Evolutionary conservation across 106 monocot species (phyloP), one percentile per base, ranked within the genome.

Genomic region (Amphibolis antarctica): DNA sequence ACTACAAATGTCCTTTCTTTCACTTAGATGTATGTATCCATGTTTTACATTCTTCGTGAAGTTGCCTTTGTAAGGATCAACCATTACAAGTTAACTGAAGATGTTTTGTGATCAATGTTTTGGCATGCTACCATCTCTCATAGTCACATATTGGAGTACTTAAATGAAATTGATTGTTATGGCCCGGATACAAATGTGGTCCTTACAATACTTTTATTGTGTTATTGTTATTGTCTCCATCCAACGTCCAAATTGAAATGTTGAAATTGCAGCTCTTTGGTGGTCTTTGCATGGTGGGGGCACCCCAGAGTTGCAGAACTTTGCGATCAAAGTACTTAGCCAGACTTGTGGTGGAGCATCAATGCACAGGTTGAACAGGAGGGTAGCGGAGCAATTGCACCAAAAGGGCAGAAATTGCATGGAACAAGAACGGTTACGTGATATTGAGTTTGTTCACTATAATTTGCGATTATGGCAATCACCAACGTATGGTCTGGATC

Each of bases 361-460:
- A 15, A 80, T 74, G 59, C 83, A 76, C 67, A 83, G 66, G 68
- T 76, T 92, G 0, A 53, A 60, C 15, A 81, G 52, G 57, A 45
- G 44, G 47, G 23, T 92, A 22, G 75, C 83, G 0, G 91, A 92
- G 67, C 65, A 63, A 69, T 30, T 92, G 51, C 86, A 86, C 55
- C 53, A 69, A 23, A 72, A 64, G 24, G 68, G 73, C 42, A 74
- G 83, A 56, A 81, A 65, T 49, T 67, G 36, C 22, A 46, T 74
- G 0, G 78, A 86, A 13, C 78, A 81, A 60, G 76, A 81, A 42
- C 59, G 61, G 77, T 73, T 81, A 46, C 51, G 49, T 27, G 78
- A 86, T 45, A 59, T 78, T 29, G 91, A 92, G 60, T 86, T 81
- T 67, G 69, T 92, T 28, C 81, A 81, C 45, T 77, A 86, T 60